Percentiles rank a stretch among this genome's conserved stretches.
Evolutionary conservation across 768 basidiomycete genomes (phyloP).

Genomic region (Russula lepida): DNA sequence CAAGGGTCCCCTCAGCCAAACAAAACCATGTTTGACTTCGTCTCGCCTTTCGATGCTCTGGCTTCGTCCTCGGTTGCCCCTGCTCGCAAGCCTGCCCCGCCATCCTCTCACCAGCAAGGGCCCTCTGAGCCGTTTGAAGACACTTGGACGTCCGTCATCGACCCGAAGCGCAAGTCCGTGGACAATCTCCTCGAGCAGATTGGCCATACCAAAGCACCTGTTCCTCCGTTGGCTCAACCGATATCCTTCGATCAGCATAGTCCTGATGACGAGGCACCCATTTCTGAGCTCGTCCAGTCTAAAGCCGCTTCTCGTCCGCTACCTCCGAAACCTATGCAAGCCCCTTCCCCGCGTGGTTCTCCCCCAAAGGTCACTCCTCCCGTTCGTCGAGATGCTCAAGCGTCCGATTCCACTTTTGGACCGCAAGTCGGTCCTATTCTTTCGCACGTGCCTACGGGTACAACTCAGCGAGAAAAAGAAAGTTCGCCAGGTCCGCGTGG

Average conservation of each 20-base stretch:
- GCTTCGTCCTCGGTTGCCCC: constrained; percentile 36
- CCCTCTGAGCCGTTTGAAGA: constrained; percentile 50
- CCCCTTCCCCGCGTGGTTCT: constrained; percentile 51
- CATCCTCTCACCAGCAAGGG: constrained; percentile 29
- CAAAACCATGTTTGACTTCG: constrained; percentile 79
- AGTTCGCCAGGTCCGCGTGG: constrained; percentile 58
- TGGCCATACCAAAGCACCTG: constrained; percentile 39
- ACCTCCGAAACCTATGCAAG: constrained; percentile 46
- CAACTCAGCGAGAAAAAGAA: constrained; percentile 52
- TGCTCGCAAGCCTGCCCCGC: constrained; percentile 61
- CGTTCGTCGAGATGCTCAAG: constrained; percentile 38
- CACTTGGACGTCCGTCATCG: constrained; percentile 37
- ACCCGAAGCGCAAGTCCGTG: constrained; percentile 76
- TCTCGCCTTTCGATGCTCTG: constrained; percentile 78
- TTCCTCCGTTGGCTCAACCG: constrained; percentile 24
- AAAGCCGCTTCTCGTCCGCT: constrained; percentile 49
- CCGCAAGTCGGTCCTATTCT: constrained; percentile 22
- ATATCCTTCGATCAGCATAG: constrained; percentile 28
- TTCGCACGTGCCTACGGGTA: constrained; percentile 30
- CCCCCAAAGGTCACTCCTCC: constrained; percentile 54
- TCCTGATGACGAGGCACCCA: constrained; percentile 26
- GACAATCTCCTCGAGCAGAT: constrained; percentile 75
- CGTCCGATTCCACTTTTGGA: constrained; percentile 43
- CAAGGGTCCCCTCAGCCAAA: constrained; percentile 59
- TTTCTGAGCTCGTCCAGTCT: constrained; percentile 33